Percentiles rank a stretch among this genome's conserved stretches.
Conservation (phyloP, 805 yeast genomes). For the Komagataella phaffii region DNA sequence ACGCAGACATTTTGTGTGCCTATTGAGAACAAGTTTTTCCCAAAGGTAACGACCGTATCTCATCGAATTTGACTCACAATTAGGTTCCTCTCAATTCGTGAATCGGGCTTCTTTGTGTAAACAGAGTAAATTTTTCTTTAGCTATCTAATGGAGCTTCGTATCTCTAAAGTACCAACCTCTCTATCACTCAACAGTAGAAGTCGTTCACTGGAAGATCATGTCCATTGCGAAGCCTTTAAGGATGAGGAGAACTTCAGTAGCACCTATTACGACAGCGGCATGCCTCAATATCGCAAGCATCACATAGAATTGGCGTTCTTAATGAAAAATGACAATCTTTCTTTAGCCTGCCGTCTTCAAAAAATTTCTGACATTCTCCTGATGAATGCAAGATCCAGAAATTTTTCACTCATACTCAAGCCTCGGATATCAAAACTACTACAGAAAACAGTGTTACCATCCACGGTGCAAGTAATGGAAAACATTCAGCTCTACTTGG, state of each 20-base stretch:
- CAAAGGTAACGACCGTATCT: not conserved
- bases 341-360: not conserved
- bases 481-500: not conserved
- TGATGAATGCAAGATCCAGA: not conserved
- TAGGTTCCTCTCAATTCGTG: not conserved
- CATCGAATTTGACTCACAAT: not conserved
- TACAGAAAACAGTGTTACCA: not conserved
- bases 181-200: not conserved
- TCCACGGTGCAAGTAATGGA: not conserved
- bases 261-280: not conserved
- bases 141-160: not conserved
- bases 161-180: not conserved
- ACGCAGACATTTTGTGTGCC: no score
- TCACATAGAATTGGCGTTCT: not conserved
- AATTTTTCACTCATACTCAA: not conserved
- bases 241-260: not conserved
- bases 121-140: not conserved
- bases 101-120: not conserved
- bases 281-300: not conserved
- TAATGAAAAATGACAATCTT: not conserved
- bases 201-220: not conserved
- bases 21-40: no score
- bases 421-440: not conserved
- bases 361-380: not conserved
- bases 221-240: not conserved